Evolutionary conservation across 169 alveolate genomes (phyloP).

Genomic region (Eimeria sp.): DNA sequence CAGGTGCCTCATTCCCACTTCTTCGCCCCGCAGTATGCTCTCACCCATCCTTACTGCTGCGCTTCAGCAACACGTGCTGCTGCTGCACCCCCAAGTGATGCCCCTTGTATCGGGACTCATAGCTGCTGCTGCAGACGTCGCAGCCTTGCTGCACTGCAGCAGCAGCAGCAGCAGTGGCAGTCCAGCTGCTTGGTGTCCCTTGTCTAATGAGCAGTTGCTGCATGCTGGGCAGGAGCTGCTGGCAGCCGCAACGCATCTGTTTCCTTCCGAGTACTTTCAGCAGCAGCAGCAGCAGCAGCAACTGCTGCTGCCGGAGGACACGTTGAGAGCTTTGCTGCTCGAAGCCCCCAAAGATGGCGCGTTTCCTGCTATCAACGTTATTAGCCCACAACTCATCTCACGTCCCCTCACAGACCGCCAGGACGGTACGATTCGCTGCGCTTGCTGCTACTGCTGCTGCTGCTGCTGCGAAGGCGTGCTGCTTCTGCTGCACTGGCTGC

Average conservation of each 20-base stretch:
- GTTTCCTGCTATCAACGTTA: not conserved
- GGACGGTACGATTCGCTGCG: constrained; percentile 20
- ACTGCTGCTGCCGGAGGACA: constrained; percentile 19
- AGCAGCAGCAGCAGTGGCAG: constrained; percentile 24
- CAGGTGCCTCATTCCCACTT: constrained; percentile 27
- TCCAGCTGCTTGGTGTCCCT: constrained; percentile 9
- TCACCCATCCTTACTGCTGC: constrained; percentile 23
- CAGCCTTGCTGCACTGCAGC: constrained; percentile 58
- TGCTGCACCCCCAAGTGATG: constrained; percentile 66
- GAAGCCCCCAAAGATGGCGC: constrained; percentile 31
- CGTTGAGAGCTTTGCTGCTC: constrained; percentile 10
- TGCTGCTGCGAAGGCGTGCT: not conserved
- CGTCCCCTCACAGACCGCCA: constrained; percentile 58
- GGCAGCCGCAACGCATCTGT: constrained; percentile 44
- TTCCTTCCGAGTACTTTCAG: constrained; percentile 54
- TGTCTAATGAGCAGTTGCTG: constrained; percentile 65
- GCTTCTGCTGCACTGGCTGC: not conserved
- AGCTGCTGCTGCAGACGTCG: constrained; percentile 58
- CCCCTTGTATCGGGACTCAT: constrained; percentile 19
- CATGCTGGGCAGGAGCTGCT: constrained; percentile 56
- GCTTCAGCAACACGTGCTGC: constrained; percentile 61
- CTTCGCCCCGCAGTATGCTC: constrained; percentile 19
- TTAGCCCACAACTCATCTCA: constrained; percentile 14
- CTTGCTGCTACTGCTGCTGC: constrained; percentile 35
- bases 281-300: constrained; percentile 45